Conservation (phyloP, 1,284 basidiomycete genomes). For the Sparassis latifolia region DNA sequence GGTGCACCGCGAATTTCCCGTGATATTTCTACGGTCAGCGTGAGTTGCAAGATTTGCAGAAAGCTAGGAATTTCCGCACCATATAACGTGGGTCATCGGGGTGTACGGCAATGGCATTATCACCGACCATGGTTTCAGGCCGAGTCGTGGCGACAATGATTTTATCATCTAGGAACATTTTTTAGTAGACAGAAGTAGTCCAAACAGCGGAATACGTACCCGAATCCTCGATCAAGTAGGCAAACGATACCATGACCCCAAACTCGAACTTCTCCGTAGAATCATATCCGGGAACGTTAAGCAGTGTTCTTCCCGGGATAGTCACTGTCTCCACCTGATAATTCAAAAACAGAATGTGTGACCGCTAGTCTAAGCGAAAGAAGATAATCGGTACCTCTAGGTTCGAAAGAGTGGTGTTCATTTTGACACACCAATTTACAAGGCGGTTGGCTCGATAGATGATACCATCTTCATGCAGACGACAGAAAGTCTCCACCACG, state of each 20-base stretch:
- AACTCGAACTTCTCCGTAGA: slow-evolving; percentile 90
- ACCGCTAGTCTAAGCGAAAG: not conserved
- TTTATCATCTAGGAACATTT: slow-evolving; percentile 61
- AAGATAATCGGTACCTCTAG: slow-evolving; percentile 53
- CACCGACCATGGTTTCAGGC: slow-evolving; percentile 98
- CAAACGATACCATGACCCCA: slow-evolving; percentile 83
- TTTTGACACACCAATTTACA: slow-evolving; percentile 93
- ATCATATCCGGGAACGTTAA: slow-evolving; percentile 82
- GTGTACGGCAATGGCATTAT: slow-evolving; percentile 96
- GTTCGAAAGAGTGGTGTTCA: slow-evolving; percentile 93
- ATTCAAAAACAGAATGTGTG: too few relatives aligned
- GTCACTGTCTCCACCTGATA: too few relatives aligned
- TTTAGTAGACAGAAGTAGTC: not conserved
- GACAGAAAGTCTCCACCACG: slow-evolving; percentile 87
- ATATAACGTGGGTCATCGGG: slow-evolving; percentile 90
- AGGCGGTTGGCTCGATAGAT: slow-evolving; percentile 92
- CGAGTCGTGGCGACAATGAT: slow-evolving; percentile 96
- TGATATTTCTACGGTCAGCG: slow-evolving; percentile 60
- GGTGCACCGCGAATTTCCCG: slow-evolving; percentile 89
- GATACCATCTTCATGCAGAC: slow-evolving; percentile 83
- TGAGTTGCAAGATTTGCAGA: not conserved
- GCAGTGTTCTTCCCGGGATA: slow-evolving; percentile 48
- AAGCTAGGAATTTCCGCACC: slow-evolving; percentile 6
- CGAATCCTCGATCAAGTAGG: slow-evolving; percentile 79
- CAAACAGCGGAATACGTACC: slow-evolving; percentile 34